Conservation (phyloP, 371 early-diverging fungal genomes). For the Mucor lusitanicus region DNA sequence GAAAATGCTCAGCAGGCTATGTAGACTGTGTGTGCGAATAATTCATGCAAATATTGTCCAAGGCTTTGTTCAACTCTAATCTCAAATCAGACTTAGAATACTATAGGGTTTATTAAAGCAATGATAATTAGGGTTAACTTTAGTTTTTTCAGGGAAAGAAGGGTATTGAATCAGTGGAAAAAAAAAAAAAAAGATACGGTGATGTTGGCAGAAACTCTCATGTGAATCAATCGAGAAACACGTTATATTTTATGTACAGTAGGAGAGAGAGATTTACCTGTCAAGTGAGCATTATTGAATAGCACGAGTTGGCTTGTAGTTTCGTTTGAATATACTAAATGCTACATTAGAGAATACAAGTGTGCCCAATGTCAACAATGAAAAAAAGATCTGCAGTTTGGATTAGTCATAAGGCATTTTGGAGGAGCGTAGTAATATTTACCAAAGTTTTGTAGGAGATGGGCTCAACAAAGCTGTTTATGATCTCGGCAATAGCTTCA, state of each 20-base stretch:
- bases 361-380: slow-evolving; percentile 2
- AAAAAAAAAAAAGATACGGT: not conserved
- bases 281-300: not conserved
- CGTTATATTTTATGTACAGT: not conserved
- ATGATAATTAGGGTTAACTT: not conserved
- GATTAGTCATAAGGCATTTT: not conserved
- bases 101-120: not conserved
- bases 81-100: not conserved
- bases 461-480: slow-evolving; percentile 80
- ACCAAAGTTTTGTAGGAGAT: slow-evolving; percentile 83
- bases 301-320: not conserved
- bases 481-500: slow-evolving; percentile 79
- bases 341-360: slow-evolving; percentile 19
- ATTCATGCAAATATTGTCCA: not conserved
- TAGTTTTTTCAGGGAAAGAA: not conserved
- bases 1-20: not conserved
- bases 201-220: not conserved
- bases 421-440: not conserved
- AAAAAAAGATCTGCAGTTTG: not conserved
- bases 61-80: not conserved
- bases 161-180: not conserved
- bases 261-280: not conserved
- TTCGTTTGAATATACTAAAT: slow-evolving; percentile 11
- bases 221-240: not conserved
- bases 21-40: not conserved